A percentile compares a stretch with the other conserved stretches of the same genome.
These are phyloP conservation scores for Cladosporium sp. DNA, from an alignment of 2,329 filamentous ascomycete genomes.

Conservation along the genomic window DNA sequence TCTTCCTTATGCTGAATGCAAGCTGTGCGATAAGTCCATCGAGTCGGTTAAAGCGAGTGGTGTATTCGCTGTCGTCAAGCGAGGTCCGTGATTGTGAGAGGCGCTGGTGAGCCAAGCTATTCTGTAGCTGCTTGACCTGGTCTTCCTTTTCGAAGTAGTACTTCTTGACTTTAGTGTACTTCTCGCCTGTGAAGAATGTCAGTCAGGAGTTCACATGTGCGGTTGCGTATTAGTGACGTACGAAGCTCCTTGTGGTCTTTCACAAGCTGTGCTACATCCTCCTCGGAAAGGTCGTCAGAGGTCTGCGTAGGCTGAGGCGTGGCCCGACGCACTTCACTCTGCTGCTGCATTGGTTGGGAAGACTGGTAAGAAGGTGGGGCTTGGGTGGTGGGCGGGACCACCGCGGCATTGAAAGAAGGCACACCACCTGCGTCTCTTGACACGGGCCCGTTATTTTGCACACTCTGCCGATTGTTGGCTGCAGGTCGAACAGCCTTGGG, in stretches of 20 bases:
- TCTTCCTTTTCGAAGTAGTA: slow-evolving; percentile 92
- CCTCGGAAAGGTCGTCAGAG: slow-evolving; percentile 47
- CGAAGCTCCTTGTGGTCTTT: slow-evolving; percentile 54
- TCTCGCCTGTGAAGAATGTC: slow-evolving; percentile 64
- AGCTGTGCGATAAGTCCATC: slow-evolving; percentile 94
- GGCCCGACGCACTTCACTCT: slow-evolving; percentile 30
- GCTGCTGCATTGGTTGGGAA: slow-evolving; percentile 28
- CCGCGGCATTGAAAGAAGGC: slow-evolving; percentile 47
- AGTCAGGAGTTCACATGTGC: slow-evolving; percentile 15
- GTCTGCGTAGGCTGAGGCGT: slow-evolving; percentile 48
- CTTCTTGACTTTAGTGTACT: slow-evolving; percentile 97
- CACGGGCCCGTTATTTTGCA: slow-evolving; percentile 33
- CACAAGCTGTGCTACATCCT: slow-evolving; percentile 48
- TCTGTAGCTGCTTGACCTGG: slow-evolving; percentile 92
- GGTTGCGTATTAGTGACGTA: slow-evolving; percentile 33
- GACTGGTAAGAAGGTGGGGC: slow-evolving; percentile 44
- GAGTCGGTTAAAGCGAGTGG: slow-evolving; percentile 81
- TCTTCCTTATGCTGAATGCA: slow-evolving; percentile 92
- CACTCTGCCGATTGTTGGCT: slow-evolving; percentile 35
- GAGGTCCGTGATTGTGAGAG: slow-evolving; percentile 92
- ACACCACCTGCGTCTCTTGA: slow-evolving; percentile 32
- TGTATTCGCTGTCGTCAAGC: slow-evolving; percentile 92
- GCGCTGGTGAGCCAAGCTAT: slow-evolving; percentile 94
- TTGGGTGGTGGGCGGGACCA: slow-evolving; percentile 47
- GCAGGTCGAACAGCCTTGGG: slow-evolving; percentile 29